Evolutionary conservation across 1,284 basidiomycete species (phyloP).

Genomic region (Cutaneotrichosporon sp.): DNA sequence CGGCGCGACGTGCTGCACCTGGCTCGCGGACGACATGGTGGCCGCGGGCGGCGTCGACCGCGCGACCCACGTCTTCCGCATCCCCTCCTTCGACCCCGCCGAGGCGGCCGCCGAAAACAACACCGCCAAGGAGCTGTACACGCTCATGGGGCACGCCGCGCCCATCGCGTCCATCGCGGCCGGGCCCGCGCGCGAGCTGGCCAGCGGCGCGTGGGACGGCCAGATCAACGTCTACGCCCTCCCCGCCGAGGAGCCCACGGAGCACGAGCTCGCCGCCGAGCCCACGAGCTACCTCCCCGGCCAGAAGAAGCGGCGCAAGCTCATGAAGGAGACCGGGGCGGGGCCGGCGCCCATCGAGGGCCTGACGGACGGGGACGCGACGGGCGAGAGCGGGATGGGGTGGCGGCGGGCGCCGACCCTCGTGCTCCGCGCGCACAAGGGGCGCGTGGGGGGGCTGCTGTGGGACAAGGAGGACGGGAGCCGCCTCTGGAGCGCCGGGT

Average conservation of each 20-base stretch:
- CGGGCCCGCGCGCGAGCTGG: constrained; percentile 61
- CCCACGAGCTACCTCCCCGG: constrained; percentile 50
- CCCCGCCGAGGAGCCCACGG: constrained; percentile 38
- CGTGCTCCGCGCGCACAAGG: constrained; percentile 49
- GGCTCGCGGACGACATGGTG: constrained; percentile 61
- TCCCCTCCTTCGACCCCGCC: constrained; percentile 55
- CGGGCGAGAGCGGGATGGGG: constrained; percentile 36
- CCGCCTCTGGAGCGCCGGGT: constrained; percentile 52
- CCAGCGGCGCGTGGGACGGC: constrained; percentile 78
- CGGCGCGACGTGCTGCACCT: constrained; percentile 71
- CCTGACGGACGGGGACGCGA: constrained; percentile 43
- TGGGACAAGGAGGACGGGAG: constrained; percentile 45
- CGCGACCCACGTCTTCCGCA: constrained; percentile 64
- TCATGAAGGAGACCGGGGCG: constrained; percentile 34
- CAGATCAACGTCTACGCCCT: constrained; percentile 69
- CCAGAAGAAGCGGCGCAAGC: constrained; percentile 63
- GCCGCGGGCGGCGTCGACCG: constrained; percentile 84
- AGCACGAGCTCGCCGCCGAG: constrained; percentile 52
- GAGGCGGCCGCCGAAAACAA: constrained; percentile 46
- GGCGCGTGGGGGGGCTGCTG: constrained; percentile 44
- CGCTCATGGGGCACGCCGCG: constrained; percentile 72
- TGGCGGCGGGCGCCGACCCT: constrained; percentile 50
- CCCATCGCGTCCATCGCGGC: constrained; percentile 64
- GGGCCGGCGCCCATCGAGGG: constrained; percentile 56
- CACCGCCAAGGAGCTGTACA: constrained; percentile 58